phyloP scores from a whole-genome alignment of 768 basidiomycete species.

The Candolleomyces aberdarensis region DNA sequence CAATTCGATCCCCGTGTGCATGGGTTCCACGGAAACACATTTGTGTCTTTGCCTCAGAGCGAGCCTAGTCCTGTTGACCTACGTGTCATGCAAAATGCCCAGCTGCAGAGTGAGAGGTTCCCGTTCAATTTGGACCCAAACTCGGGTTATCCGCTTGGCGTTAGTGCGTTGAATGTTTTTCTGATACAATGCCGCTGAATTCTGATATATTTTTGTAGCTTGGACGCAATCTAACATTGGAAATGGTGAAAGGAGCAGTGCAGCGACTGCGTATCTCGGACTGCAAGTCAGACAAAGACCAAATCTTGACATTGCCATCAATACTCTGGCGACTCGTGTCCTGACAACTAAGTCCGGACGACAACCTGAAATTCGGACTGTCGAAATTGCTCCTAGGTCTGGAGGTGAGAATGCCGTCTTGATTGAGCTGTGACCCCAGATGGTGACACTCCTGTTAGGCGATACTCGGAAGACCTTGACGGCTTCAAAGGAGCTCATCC shows the following conservation, averaged over 20 bases:
- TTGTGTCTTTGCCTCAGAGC: conserved; percentile 31
- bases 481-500: conserved; percentile 4
- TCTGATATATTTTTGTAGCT: conserved; percentile 2
- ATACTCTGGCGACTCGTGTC: neutral
- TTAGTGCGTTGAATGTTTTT: conserved; percentile 25
- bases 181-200: neutral
- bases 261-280: conserved; percentile 8
- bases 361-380: neutral
- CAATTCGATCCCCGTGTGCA: conserved; percentile 36
- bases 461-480: neutral
- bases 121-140: conserved; percentile 41
- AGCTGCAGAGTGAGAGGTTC: conserved; percentile 28
- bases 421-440: neutral
- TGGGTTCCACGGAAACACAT: conserved; percentile 27
- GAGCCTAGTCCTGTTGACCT: conserved; percentile 24
- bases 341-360: neutral
- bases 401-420: neutral
- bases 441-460: neutral
- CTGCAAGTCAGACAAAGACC: neutral
- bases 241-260: conserved; percentile 18
- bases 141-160: conserved; percentile 37
- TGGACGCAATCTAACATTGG: conserved; percentile 19
- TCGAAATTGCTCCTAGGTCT: neutral
- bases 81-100: conserved; percentile 26
- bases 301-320: neutral